Percentiles rank a stretch among this genome's conserved stretches.
Conservation (phyloP, 177 flowering plant species). For the Telopea speciosissima region DNA sequence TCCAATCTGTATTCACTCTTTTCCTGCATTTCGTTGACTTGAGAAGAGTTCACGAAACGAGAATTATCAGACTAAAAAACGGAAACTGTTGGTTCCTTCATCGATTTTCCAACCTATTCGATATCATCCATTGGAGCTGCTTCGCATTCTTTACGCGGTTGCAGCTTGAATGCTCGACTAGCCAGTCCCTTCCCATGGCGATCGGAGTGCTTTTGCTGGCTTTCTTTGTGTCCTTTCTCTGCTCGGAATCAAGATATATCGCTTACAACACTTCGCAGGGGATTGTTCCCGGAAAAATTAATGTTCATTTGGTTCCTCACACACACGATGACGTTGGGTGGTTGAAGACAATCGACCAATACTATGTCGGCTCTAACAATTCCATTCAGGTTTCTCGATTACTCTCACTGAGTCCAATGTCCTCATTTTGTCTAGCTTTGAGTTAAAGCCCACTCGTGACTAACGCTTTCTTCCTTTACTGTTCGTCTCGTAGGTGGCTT, state of each 20-base stretch:
- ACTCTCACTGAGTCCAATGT: neutral
- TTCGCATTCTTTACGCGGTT: neutral
- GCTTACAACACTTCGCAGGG: slow-evolving; percentile 48
- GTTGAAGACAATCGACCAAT: slow-evolving; percentile 87
- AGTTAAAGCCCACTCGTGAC: neutral
- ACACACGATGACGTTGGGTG: slow-evolving; percentile 85
- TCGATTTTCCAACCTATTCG: neutral
- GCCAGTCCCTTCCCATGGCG: slow-evolving; percentile 1
- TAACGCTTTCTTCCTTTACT: neutral
- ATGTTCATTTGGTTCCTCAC: slow-evolving; percentile 80
- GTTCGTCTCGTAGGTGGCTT: slow-evolving; percentile 50
- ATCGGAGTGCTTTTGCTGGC: slow-evolving; percentile 4
- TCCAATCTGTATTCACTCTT: no score
- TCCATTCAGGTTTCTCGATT: slow-evolving; percentile 51
- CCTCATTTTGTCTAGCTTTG: neutral
- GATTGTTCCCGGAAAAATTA: slow-evolving; percentile 51
- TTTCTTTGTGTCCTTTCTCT: neutral
- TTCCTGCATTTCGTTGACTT: no score
- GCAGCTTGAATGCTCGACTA: neutral
- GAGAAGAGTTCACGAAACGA: no score
- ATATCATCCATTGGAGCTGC: neutral
- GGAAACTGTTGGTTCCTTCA: neutral
- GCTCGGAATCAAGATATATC: slow-evolving; percentile 36
- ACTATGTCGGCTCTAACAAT: slow-evolving; percentile 75
- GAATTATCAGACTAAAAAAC: no score